Evolutionary conservation across 352 stramenopile species (phyloP).

Genomic region (Phytopythium oedochilum): DNA sequence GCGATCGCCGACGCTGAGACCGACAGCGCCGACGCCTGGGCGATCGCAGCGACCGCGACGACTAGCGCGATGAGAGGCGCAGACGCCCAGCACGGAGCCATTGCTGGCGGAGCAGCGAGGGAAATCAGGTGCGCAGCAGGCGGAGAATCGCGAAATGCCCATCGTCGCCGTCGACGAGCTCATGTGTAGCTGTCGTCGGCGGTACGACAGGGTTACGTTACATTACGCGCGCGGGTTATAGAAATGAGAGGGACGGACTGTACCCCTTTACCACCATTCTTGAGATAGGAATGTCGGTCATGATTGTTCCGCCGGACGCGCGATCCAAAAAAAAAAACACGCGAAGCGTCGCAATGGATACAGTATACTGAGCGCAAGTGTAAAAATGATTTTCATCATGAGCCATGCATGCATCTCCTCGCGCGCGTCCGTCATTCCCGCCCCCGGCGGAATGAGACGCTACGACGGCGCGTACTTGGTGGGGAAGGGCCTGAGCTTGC

Average conservation of each 20-base stretch:
- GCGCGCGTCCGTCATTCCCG: neutral
- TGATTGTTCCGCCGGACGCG: neutral
- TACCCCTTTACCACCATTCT: neutral
- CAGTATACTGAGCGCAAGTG: neutral
- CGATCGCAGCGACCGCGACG: neutral
- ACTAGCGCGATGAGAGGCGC: neutral
- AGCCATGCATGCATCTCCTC: too few relatives aligned
- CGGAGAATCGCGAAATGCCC: neutral
- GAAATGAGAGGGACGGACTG: too few relatives aligned
- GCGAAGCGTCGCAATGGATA: neutral
- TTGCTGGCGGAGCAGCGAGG: neutral
- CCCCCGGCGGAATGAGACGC: neutral
- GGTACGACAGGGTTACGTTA: neutral
- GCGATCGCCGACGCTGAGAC: neutral
- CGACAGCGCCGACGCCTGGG: neutral
- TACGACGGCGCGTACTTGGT: slow-evolving; percentile 17
- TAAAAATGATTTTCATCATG: neutral
- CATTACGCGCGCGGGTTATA: too few relatives aligned
- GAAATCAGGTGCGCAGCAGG: neutral
- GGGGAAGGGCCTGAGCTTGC: slow-evolving; percentile 40
- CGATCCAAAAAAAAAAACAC: neutral
- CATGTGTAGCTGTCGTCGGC: neutral
- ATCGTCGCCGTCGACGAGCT: neutral
- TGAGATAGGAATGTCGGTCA: neutral
- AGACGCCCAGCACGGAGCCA: neutral